These are phyloP conservation scores for Amanita inopinata DNA, from an alignment of 768 basidiomycete genomes.

Conservation along the genomic window DNA sequence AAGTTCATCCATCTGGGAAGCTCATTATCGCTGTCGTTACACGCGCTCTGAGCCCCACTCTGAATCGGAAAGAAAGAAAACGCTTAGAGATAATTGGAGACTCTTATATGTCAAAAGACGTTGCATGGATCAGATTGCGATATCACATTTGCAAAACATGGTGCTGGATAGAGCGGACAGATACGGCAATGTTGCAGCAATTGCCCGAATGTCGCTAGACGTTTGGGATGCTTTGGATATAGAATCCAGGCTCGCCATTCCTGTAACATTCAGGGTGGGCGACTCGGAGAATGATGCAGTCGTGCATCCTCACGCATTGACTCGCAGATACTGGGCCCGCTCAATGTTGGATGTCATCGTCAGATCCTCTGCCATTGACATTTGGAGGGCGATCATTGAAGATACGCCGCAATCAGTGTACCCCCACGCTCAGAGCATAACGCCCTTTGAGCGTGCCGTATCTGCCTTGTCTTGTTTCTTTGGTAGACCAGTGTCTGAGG, in stretches of 20 bases:
- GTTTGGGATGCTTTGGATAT: conserved; percentile 44
- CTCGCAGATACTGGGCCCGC: conserved; percentile 42
- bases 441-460: conserved; percentile 35
- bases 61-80: conserved; percentile 25
- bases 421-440: background rate
- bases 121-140: conserved; percentile 31
- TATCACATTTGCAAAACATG: conserved; percentile 32
- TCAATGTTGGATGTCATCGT: conserved; percentile 33
- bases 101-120: conserved; percentile 35
- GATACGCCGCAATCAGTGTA: background rate
- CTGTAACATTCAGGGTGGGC: conserved; percentile 15
- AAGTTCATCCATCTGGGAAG: conserved; percentile 36
- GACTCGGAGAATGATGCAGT: conserved; percentile 6
- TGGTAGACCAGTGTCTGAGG: conserved; percentile 33
- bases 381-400: conserved; percentile 22
- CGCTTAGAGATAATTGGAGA: conserved; percentile 31
- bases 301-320: conserved; percentile 21
- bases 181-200: conserved; percentile 25
- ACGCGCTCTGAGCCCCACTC: conserved; percentile 24
- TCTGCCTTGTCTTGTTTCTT: conserved; percentile 45
- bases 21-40: conserved; percentile 43
- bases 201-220: conserved; percentile 38
- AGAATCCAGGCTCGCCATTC: conserved; percentile 26
- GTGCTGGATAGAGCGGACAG: conserved; percentile 26
- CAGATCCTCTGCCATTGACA: conserved; percentile 27